phyloP scores from a whole-genome alignment of 768 basidiomycete species.

The Agaricus bisporus region DNA sequence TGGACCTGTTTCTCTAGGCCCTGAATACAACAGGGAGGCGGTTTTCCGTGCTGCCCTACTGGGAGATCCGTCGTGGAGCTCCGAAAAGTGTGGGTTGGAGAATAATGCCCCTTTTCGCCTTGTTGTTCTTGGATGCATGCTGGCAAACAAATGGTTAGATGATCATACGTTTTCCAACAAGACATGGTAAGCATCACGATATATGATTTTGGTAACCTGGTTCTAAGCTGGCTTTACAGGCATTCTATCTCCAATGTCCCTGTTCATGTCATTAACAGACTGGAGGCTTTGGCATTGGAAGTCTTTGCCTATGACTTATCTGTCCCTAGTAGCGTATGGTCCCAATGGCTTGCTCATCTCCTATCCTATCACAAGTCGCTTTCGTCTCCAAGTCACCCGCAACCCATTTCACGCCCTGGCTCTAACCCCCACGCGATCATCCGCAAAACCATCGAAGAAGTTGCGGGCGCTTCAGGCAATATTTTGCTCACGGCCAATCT shows the following conservation, averaged over 20 bases:
- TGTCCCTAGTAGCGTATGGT: conserved; percentile 59
- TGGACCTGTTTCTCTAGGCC: conserved; percentile 40
- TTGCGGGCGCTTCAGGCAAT: conserved; percentile 45
- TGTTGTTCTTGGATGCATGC: conserved; percentile 75
- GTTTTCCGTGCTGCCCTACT: conserved; percentile 62
- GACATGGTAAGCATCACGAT: conserved; percentile 56
- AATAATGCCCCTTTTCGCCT: conserved; percentile 65
- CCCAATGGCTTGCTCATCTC: conserved; percentile 63
- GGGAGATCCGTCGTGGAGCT: conserved; percentile 36
- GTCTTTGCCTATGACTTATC: conserved; percentile 68
- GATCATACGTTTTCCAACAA: conserved; percentile 89
- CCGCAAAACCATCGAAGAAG: conserved; percentile 63
- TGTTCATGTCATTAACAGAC: conserved; percentile 58
- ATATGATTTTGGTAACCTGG: neutral
- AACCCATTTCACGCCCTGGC: conserved; percentile 76
- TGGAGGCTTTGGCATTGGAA: conserved; percentile 68
- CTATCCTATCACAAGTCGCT: conserved; percentile 60
- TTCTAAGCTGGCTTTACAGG: conserved; percentile 33
- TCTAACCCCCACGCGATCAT: conserved; percentile 65
- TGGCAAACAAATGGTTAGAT: conserved; percentile 85
- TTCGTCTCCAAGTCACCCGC: conserved; percentile 51
- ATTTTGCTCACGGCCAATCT: conserved; percentile 22
- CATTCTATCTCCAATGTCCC: conserved; percentile 77
- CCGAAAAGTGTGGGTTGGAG: conserved; percentile 46
- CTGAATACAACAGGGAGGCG: conserved; percentile 51